Percentiles rank a stretch among this genome's conserved stretches.
Evolutionary conservation across 306 rosid genomes (phyloP).

Genomic region (Trichosanthes truncata): DNA sequence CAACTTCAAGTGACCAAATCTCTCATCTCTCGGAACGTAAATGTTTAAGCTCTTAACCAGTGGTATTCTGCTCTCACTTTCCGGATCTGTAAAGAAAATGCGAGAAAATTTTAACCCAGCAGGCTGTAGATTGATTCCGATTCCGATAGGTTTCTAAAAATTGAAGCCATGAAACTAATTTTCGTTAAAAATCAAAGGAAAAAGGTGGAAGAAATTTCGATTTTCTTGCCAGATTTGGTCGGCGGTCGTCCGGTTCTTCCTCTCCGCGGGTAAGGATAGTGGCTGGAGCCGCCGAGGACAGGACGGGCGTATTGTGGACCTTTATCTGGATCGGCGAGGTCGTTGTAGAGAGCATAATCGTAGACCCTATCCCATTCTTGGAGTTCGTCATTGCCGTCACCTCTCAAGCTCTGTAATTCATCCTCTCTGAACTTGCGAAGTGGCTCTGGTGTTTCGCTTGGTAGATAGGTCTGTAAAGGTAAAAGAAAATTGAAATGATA

Average conservation of each 20-base stretch:
- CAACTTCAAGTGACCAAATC: slow-evolving; percentile 72
- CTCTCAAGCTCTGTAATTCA: slow-evolving; percentile 51
- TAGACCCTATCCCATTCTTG: slow-evolving; percentile 62
- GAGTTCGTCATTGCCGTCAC: slow-evolving; percentile 58
- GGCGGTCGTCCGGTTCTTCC: slow-evolving; percentile 66
- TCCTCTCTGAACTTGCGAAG: slow-evolving; percentile 35
- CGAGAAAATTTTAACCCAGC: background rate
- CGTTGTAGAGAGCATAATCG: slow-evolving; percentile 72
- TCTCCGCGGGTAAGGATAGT: slow-evolving; percentile 68
- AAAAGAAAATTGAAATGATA: background rate
- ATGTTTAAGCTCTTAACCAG: slow-evolving; percentile 46
- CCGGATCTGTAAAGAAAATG: slow-evolving; percentile 33
- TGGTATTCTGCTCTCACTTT: slow-evolving; percentile 45
- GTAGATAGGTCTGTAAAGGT: slow-evolving; percentile 49
- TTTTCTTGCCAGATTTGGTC: slow-evolving; percentile 32
- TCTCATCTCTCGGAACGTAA: slow-evolving; percentile 88
- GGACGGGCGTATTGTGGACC: slow-evolving; percentile 38
- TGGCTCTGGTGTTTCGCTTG: slow-evolving; percentile 53
- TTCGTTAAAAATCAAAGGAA: background rate
- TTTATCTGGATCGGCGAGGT: slow-evolving; percentile 44
- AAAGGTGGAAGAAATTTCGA: background rate
- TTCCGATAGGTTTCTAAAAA: background rate
- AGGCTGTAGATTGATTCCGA: background rate
- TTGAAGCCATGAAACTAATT: background rate
- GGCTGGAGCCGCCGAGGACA: slow-evolving; percentile 51